Evolutionary conservation across 1,284 basidiomycete species (phyloP).

Genomic region (Exobasidium rhododendri): DNA sequence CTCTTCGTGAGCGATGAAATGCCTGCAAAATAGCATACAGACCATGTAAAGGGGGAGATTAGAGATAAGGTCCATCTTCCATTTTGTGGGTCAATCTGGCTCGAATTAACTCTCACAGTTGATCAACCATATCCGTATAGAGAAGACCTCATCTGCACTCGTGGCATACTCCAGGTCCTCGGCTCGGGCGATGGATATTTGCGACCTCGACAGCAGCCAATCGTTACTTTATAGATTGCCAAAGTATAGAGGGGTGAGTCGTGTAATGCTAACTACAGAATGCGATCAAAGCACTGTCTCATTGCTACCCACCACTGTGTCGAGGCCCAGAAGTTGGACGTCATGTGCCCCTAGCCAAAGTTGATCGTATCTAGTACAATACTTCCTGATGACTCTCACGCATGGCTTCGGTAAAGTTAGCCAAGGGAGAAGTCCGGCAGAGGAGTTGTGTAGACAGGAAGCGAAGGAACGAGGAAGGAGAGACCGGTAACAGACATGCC

Average conservation of each 20-base stretch:
- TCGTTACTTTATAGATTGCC: constrained; percentile 35
- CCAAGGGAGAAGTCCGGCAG: too few species aligned
- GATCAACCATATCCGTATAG: constrained; percentile 44
- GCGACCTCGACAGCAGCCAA: constrained; percentile 44
- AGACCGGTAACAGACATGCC: too few species aligned
- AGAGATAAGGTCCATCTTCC: not conserved
- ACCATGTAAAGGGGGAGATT: not conserved
- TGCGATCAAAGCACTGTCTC: not conserved
- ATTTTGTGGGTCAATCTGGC: not conserved
- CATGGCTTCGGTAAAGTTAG: too few species aligned
- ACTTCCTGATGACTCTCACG: too few species aligned
- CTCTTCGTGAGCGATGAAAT: constrained; percentile 84
- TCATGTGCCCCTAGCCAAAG: constrained; percentile 27
- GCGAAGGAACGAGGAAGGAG: too few species aligned
- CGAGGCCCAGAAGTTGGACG: constrained; percentile 49
- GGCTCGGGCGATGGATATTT: constrained; percentile 36
- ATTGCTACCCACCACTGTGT: constrained; percentile 46
- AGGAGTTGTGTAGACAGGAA: too few species aligned
- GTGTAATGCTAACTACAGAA: not conserved
- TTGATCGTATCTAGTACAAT: too few species aligned
- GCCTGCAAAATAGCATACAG: constrained; percentile 45
- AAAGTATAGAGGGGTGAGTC: not conserved
- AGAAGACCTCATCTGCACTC: constrained; percentile 30
- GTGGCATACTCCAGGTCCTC: constrained; percentile 44
- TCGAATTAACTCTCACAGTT: constrained; percentile 29